Base-by-base conservation (phyloP, 345 rosid species). In the Melastoma malabathricum region DNA sequence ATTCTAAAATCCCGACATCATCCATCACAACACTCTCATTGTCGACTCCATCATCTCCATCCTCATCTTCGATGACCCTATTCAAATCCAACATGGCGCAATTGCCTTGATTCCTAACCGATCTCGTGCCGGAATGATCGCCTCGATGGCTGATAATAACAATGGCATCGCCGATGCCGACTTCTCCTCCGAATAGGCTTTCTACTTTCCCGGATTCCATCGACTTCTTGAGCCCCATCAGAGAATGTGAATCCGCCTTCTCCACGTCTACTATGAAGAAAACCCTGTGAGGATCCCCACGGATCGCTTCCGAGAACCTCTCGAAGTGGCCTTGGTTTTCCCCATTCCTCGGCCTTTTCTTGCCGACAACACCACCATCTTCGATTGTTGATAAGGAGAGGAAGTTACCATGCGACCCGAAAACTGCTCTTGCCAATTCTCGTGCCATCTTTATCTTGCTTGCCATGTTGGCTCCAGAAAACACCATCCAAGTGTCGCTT, bases 201-300 rank as follows among this genome's bases (percentile, higher is more conserved):
- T 34, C 44, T 50, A 85, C 56, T 65, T 65, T 72, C 52, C 95
- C 95, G 43, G 72, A 75, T 66, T 80, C 93, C 19, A 77, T 78
- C 0, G 93, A 86, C 60, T 75, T 75, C 68, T 77, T 82, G 75
- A 89, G 75, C 18, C 81, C 85, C 39, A 73, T 60, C 65, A 71
- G 80, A 31, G 85, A 77, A 46, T 61, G 64, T 49, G 70, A 79
- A 57, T 89, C 87, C 2, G 89, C 77, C 71, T 80, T 84, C 50
- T 81, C 97, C 17, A 79, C 74, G 52, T 85, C 95, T 57, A 82
- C 89, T 12, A 89, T 63, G 0, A 85, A 69, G 65, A 89, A 85
- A 16, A 89, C 93, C 58, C 97, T 63, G 20, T 61, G 86, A 1
- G 95, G 93, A 62, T 88, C 72, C 3, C 20, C 56, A 1, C 75